Percentiles rank a stretch among this genome's conserved stretches.
Evolutionary conservation across 2,329 filamentous ascomycete species (phyloP).

Genomic region (Davidsoniella australis): DNA sequence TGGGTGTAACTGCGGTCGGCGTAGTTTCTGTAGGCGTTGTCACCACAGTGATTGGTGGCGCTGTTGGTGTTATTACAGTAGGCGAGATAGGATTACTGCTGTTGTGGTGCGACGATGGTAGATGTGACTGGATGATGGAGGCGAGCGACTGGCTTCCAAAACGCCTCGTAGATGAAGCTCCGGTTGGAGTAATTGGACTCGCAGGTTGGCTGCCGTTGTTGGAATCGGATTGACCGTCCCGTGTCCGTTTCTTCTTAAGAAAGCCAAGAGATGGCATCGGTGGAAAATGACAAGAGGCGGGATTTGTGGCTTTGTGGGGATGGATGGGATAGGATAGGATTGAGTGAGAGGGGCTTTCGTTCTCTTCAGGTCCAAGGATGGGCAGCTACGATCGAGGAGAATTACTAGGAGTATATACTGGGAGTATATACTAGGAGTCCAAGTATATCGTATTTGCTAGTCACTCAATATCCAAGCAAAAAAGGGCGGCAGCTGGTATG

Average conservation of each 20-base stretch:
- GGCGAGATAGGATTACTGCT: no score
- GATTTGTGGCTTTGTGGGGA: slow-evolving; percentile 2
- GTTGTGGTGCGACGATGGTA: slow-evolving; percentile 9
- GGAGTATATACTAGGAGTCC: no score
- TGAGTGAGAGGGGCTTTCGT: no score
- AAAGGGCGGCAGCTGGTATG: no score
- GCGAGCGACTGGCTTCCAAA: slow-evolving; percentile 9
- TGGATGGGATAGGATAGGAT: no score
- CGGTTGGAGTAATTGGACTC: slow-evolving; percentile 44
- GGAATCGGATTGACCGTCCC: slow-evolving; percentile 62
- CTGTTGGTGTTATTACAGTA: slow-evolving; percentile 14
- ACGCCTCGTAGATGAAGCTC: neutral
- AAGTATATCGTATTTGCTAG: no score
- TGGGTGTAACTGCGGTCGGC: slow-evolving; percentile 3
- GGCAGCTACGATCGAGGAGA: no score
- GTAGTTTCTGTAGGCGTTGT: slow-evolving; percentile 6
- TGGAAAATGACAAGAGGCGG: slow-evolving; percentile 8
- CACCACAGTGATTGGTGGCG: slow-evolving; percentile 13
- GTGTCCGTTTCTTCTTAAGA: slow-evolving; percentile 97
- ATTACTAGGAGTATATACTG: no score
- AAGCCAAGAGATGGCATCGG: slow-evolving; percentile 89
- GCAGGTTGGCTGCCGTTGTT: slow-evolving; percentile 48
- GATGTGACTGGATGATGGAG: slow-evolving; percentile 7
- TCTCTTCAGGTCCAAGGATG: no score
- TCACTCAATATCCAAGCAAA: no score